Conservation (phyloP, 1,284 basidiomycete species). For the Hemileia vastatrix region DNA sequence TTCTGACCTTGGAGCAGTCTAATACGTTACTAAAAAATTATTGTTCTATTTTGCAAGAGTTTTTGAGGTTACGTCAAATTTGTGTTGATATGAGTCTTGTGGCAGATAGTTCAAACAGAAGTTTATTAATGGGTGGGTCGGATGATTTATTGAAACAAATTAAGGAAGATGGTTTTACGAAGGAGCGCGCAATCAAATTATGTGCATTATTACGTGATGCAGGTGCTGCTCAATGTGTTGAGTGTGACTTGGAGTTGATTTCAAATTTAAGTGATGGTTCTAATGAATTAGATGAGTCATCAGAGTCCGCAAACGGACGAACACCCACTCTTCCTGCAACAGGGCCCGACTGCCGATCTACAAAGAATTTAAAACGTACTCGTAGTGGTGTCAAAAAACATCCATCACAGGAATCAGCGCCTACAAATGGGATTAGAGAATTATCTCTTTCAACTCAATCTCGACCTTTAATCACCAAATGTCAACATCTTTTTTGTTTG, state of each 20-base stretch:
- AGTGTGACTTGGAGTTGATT: slow-evolving; percentile 71
- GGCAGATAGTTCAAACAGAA: slow-evolving; percentile 38
- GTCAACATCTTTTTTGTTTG: slow-evolving; percentile 72
- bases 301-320: slow-evolving; percentile 52
- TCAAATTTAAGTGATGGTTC: slow-evolving; percentile 45
- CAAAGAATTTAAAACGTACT: too few species aligned
- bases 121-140: slow-evolving; percentile 38
- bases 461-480: slow-evolving; percentile 59
- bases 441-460: not conserved
- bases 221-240: slow-evolving; percentile 73
- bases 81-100: slow-evolving; percentile 94
- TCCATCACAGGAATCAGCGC: not conserved
- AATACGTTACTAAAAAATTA: slow-evolving; percentile 90
- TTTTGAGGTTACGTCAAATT: slow-evolving; percentile 86
- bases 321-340: slow-evolving; percentile 34
- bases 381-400: slow-evolving; percentile 1
- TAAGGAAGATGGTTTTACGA: slow-evolving; percentile 66
- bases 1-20: slow-evolving; percentile 62
- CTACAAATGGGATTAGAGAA: not conserved
- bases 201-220: slow-evolving; percentile 73
- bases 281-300: slow-evolving; percentile 49
- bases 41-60: slow-evolving; percentile 91
- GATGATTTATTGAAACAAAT: slow-evolving; percentile 58
- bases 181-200: slow-evolving; percentile 62
- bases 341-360: slow-evolving; percentile 52